Conservation (phyloP, 192 early-diverging fungal species). For the Pecoramyces ruminantium region DNA sequence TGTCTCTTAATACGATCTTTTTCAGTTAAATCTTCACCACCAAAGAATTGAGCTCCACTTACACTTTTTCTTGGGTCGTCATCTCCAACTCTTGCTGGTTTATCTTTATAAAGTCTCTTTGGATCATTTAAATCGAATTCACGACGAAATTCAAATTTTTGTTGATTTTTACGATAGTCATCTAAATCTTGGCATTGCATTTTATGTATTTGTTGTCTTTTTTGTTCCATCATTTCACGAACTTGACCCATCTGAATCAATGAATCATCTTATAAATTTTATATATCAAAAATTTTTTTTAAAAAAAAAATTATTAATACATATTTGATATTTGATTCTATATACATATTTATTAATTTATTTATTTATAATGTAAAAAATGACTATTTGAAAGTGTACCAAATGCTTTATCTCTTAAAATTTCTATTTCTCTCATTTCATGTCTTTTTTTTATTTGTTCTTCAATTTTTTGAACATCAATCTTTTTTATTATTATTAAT, state of each 20-base stretch:
- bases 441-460: conserved; percentile 34
- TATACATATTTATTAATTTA: too few relatives aligned
- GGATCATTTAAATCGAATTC: conserved; percentile 42
- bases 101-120: conserved; percentile 18
- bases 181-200: conserved; percentile 14
- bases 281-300: too few relatives aligned
- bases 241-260: conserved; percentile 22
- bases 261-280: conserved; percentile 10
- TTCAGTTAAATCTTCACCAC: conserved; percentile 30
- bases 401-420: conserved; percentile 18
- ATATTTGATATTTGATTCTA: too few relatives aligned
- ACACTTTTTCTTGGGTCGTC: conserved; percentile 19
- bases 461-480: conserved; percentile 30
- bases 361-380: too few relatives aligned
- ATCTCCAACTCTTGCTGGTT: conserved; percentile 23
- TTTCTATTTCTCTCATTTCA: conserved; percentile 19
- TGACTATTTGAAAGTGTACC: too few relatives aligned
- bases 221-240: conserved; percentile 21
- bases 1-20: conserved; percentile 11
- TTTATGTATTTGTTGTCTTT: conserved; percentile 11
- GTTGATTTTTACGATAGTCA: conserved; percentile 19
- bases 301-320: too few relatives aligned
- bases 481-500: too few relatives aligned
- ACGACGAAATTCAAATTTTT: conserved; percentile 19
- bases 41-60: conserved; percentile 24